Evolutionary conservation across 148 eudicot genomes (phyloP).

Genomic region (Pharnaceum exiguum): DNA sequence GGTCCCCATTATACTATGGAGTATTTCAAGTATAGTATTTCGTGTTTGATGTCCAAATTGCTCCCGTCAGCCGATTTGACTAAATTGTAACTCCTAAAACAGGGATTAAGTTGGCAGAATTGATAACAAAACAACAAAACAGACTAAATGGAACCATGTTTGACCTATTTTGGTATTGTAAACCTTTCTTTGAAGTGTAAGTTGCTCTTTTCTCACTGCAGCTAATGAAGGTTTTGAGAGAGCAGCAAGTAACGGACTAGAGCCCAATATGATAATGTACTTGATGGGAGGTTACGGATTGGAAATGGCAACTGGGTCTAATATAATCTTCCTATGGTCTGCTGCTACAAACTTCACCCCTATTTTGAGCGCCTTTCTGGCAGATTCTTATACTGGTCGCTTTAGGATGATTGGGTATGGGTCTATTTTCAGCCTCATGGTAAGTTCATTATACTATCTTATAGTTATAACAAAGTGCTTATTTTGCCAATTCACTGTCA

Average conservation of each 20-base stretch:
- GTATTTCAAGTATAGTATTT: too few relatives aligned
- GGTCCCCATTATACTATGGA: too few relatives aligned
- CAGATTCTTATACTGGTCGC: conserved; percentile 55
- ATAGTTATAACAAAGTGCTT: too few relatives aligned
- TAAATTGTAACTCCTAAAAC: too few relatives aligned
- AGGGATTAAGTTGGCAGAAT: too few relatives aligned
- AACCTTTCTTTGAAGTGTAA: not conserved
- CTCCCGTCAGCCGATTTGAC: too few relatives aligned
- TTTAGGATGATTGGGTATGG: conserved; percentile 46
- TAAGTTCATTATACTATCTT: too few relatives aligned
- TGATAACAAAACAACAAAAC: too few relatives aligned
- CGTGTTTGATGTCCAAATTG: too few relatives aligned
- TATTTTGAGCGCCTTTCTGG: conserved; percentile 35
- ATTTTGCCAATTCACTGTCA: too few relatives aligned
- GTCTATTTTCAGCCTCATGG: conserved; percentile 43
- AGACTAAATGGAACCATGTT: too few relatives aligned
- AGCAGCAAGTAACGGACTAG: conserved; percentile 44
- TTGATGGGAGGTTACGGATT: conserved; percentile 42
- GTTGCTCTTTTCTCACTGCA: conserved; percentile 10
- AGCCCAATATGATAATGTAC: conserved; percentile 59
- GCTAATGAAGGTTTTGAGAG: conserved; percentile 51
- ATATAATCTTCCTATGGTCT: conserved; percentile 41
- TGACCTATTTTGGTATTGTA: too few relatives aligned
- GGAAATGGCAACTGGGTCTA: conserved; percentile 42
- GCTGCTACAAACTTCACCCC: conserved; percentile 50